Base-by-base conservation (phyloP, 2,329 filamentous ascomycete genomes). In the Paracamarosporium sp. region DNA sequence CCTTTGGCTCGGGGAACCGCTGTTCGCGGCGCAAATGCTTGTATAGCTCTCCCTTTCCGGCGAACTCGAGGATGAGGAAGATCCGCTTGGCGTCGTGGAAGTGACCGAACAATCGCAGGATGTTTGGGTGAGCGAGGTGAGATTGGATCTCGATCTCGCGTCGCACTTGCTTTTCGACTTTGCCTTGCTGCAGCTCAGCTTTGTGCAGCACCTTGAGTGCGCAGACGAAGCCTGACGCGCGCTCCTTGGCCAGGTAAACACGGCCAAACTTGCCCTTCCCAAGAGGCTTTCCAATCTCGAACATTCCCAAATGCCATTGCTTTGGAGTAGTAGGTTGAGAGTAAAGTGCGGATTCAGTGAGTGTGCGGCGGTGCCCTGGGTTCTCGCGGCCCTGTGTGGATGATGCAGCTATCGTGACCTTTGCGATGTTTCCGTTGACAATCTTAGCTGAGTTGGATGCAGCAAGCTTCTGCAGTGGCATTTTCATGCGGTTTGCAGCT, bases 131-230 rank as follows among this genome's bases (percentile, higher is more conserved):
- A 43, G 91, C 87, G 63, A 96, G 84, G 76, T 96, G 93, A 69
- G 88, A 91, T 78, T 96, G 92, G 70, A 96, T 96, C 76, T 96
- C 92, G 62, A 96, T 93, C 77, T 96, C 92, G 69, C 92, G 88
- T 30, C 92, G 87, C 54, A 95, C 89, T 79, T 95, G 92, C 81
- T 92, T 93, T 80, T 96, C 91, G 43, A 95, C 91, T 55, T 88
- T 88, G 54, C 90, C 91, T 64, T 91, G 87, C 71, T 91, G 88
- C 58, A 95, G 80, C 77, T 95, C 91, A 61, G 85, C 88, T 80
- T 95, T 96, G 83, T 95, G 91, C 46, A 94, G 83, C 46, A 94
- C 91, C 78, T 96, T 96, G 59, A 96, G 83, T 1, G 91, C 91
- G 78, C 91, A 96, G 62, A 96, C 90, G 78, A 93, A 96, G 61